Conservation (phyloP, 129 eudicot species). For the Saposhnikovia divaricata region DNA sequence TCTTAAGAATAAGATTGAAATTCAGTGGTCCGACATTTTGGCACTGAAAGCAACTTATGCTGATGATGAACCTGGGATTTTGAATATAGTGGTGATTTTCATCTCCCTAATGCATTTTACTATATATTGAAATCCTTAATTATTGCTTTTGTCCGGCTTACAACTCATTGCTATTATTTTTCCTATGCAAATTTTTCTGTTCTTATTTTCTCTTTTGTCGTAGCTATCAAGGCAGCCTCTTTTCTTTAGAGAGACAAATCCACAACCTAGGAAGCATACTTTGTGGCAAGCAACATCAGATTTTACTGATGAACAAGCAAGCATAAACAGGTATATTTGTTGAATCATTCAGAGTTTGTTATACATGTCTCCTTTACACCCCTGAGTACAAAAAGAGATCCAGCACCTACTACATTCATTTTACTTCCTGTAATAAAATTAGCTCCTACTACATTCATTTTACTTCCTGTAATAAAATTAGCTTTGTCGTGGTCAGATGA, state of each 20-base stretch:
- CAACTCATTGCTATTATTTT: not conserved
- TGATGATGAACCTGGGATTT: constrained; percentile 74
- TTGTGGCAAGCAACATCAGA: constrained; percentile 91
- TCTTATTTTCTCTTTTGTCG: constrained; percentile 8
- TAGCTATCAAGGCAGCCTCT: constrained; percentile 87
- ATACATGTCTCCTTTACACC: not conserved
- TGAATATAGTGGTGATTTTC: constrained; percentile 71
- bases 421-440: not conserved
- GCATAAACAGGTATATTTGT: constrained; percentile 44
- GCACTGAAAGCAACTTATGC: constrained; percentile 76
- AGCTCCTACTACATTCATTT: not conserved
- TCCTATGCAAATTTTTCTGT: not conserved
- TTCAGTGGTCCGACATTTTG: constrained; percentile 95
- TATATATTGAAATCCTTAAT: not conserved
- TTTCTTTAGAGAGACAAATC: constrained; percentile 87
- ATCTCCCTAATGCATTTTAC: not conserved
- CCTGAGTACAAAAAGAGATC: not conserved
- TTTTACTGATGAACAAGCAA: constrained; percentile 85
- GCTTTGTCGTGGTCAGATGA: not conserved
- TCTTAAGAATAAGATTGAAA: constrained; percentile 90
- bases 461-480: not conserved
- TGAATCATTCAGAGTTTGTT: not conserved
- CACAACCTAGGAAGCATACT: constrained; percentile 94
- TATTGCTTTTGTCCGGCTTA: not conserved
- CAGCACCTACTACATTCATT: not conserved